Evolutionary conservation across 2,329 filamentous ascomycete genomes (phyloP), one percentile per base, ranked within the genome.

Genomic region (Colletotrichum echinochloae): DNA sequence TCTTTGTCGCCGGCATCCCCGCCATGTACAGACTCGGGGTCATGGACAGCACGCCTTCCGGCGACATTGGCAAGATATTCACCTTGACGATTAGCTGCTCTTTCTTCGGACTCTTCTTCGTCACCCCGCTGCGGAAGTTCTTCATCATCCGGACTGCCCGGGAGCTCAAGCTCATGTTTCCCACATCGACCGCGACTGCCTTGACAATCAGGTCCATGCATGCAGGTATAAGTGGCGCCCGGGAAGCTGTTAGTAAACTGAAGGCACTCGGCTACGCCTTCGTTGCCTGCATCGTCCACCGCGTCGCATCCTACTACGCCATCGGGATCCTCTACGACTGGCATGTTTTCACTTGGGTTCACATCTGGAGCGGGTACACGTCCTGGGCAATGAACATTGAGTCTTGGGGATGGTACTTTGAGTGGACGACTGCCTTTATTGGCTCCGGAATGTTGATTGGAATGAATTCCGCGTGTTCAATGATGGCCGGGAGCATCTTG

Each of bases 131-230:
- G 26, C 87, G 90, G 68, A 90, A 90, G 76, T 91, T 92, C 81
- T 92, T 91, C 81, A 87, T 92, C 78, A 87, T 91, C 77, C 88
- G 90, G 69, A 87, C 91, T 16, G 88, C 88, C 3, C 83, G 88
- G 12, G 88, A 90, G 78, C 79, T 90, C 39, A 85, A 84, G 66
- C 82, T 90, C 54, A 83, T 90, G 66, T 90, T 90, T 78, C 88
- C 88, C 2, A 86, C 87, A 0, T 78, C 88, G 0, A 88, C 88
- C 33, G 89, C 89, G 2, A 89, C 88, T 0, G 88, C 88, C 33
- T 83, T 90, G 79, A 88, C 88, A 1, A 90, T 91, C 67, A 85
- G 88, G 9, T 86, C 84, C n/a, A 90, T 90, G 88, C 89, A 90
- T 76, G 82, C 86, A 65, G 84, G 87, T 6, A 81, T 84, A 1